Percentiles rank a stretch among this genome's conserved stretches.
Evolutionary conservation across 495 filamentous ascomycete species (phyloP).

Genomic region (Sporormia fimetaria): DNA sequence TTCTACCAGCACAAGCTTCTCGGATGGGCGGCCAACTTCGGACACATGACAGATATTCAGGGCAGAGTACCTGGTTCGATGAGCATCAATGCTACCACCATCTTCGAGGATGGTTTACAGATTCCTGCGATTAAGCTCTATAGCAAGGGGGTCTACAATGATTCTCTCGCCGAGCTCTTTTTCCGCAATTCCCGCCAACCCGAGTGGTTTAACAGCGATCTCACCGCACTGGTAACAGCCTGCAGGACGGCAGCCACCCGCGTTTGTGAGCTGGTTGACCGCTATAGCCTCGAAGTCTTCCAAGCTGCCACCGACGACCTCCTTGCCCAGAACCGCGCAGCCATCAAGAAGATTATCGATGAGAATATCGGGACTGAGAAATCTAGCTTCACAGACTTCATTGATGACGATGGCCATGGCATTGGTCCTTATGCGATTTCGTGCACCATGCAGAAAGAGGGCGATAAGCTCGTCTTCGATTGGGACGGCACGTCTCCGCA

Average conservation of each 20-base stretch:
- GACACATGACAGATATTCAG: constrained; percentile 42
- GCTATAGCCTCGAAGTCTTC: constrained; percentile 37
- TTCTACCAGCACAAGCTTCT: constrained; percentile 36
- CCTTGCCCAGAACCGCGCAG: constrained; percentile 36
- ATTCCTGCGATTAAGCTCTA: constrained; percentile 43
- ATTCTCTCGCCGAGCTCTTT: constrained; percentile 36
- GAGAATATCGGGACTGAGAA: constrained; percentile 35
- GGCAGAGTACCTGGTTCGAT: constrained; percentile 43
- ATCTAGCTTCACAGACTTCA: constrained; percentile 40
- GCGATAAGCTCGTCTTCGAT: constrained; percentile 36
- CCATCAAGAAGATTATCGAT: constrained; percentile 38
- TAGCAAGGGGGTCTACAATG: constrained; percentile 35
- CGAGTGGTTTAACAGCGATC: constrained; percentile 41
- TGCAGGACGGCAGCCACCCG: constrained; percentile 38
- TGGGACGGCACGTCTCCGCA: constrained; percentile 41
- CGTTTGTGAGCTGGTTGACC: constrained; percentile 36
- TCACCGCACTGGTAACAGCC: constrained; percentile 39
- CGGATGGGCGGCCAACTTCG: constrained; percentile 42
- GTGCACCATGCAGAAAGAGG: constrained; percentile 39
- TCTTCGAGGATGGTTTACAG: constrained; percentile 44
- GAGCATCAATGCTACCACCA: constrained; percentile 41
- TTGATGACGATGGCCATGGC: constrained; percentile 43
- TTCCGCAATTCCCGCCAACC: constrained; percentile 41
- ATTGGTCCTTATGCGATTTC: constrained; percentile 39
- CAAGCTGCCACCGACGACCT: constrained; percentile 37